A percentile compares a stretch with the other conserved stretches of the same genome.
These are phyloP conservation scores for Sporisorium graminicola DNA, from an alignment of 1,284 basidiomycete genomes.

Conservation along the genomic window DNA sequence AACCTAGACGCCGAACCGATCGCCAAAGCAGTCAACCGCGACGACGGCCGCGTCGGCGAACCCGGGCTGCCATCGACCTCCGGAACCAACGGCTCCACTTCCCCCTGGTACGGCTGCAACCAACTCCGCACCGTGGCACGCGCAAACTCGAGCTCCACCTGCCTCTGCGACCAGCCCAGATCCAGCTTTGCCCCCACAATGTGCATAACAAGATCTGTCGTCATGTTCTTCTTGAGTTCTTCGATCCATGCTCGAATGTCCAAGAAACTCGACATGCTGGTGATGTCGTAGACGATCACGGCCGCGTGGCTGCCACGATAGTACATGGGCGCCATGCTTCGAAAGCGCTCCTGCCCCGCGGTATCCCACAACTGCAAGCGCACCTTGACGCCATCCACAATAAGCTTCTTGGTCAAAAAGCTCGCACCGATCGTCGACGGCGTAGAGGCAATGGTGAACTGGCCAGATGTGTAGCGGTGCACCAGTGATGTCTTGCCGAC, in stretches of 20 bases:
- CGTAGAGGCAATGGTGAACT: conserved; percentile 51
- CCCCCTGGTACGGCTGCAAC: conserved; percentile 71
- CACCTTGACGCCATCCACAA: conserved; percentile 87
- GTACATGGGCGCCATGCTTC: conserved; percentile 98
- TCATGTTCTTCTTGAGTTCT: conserved; percentile 83
- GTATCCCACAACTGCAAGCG: conserved; percentile 88
- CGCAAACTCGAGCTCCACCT: conserved; percentile 81
- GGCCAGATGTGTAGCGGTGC: conserved; percentile 88
- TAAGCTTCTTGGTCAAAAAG: conserved; percentile 93
- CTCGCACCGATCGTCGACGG: conserved; percentile 90
- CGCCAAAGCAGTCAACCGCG: conserved; percentile 76
- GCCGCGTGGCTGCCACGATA: conserved; percentile 98
- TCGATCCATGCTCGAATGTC: conserved; percentile 94
- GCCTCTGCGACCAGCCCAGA: conserved; percentile 70
- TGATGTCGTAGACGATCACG: conserved; percentile 96
- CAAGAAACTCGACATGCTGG: conserved; percentile 87
- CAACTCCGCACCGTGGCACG: conserved; percentile 71
- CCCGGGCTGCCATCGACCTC: conserved; percentile 19
- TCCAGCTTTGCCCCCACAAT: conserved; percentile 92
- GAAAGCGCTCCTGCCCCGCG: conserved; percentile 92
- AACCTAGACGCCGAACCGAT: conserved; percentile 34
- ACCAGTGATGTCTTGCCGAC: conserved; percentile 96
- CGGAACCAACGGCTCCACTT: not conserved
- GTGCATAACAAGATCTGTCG: conserved; percentile 83
- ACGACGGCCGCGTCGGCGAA: conserved; percentile 81